These are phyloP conservation scores for Ocimum tenuiflorum DNA, from an alignment of 257 asterid species.

Conservation along the genomic window DNA sequence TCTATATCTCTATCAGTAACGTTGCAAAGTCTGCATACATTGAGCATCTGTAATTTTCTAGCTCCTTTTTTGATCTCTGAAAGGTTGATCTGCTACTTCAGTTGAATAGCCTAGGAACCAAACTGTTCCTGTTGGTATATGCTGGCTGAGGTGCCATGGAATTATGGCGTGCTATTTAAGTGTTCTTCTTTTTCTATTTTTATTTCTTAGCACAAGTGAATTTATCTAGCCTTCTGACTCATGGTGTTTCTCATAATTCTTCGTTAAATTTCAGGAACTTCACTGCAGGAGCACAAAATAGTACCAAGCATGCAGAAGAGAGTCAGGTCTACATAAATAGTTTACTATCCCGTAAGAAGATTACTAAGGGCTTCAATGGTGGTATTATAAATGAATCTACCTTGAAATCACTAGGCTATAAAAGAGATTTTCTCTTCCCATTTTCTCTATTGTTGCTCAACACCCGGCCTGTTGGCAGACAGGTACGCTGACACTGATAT, in stretches of 20 bases:
- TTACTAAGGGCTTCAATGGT: conserved; percentile 74
- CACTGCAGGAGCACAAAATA: conserved; percentile 33
- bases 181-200: background rate
- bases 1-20: background rate
- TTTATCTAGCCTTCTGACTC: background rate
- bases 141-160: background rate
- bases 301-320: conserved; percentile 41
- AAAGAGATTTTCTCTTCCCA: conserved; percentile 65
- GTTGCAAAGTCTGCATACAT: background rate
- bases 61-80: conserved; percentile 10
- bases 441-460: conserved; percentile 73
- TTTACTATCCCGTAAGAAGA: conserved; percentile 60
- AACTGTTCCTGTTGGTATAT: background rate
- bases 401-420: conserved; percentile 57
- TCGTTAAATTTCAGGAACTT: conserved; percentile 40
- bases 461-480: conserved; percentile 88
- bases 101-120: background rate
- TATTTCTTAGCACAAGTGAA: conserved; percentile 1
- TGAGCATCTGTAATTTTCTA: background rate
- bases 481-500: conserved; percentile 43
- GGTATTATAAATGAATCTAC: conserved; percentile 73
- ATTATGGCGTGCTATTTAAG: background rate
- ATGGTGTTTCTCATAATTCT: background rate
- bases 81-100: conserved; percentile 8
- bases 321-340: conserved; percentile 41